phyloP scores from a whole-genome alignment of 306 rosid genomes.

The Boehmeria nivea region DNA sequence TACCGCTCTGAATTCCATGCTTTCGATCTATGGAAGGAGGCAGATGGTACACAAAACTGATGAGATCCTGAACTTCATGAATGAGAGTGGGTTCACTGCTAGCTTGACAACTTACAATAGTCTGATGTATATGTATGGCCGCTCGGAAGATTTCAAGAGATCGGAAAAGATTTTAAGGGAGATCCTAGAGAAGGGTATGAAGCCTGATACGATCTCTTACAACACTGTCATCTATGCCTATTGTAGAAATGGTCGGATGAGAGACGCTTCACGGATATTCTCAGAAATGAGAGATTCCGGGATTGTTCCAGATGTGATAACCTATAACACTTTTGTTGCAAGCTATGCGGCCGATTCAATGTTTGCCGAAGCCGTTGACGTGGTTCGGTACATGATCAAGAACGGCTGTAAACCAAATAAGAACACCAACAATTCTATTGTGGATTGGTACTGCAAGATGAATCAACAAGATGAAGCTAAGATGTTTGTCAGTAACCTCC shows the following conservation, averaged over 20 bases:
- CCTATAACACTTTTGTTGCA: constrained; percentile 75
- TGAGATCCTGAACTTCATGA: constrained; percentile 66
- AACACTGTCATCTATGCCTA: constrained; percentile 76
- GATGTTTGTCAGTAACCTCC: constrained; percentile 52
- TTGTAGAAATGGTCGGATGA: constrained; percentile 75
- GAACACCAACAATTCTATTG: constrained; percentile 68
- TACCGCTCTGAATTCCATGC: constrained; percentile 77
- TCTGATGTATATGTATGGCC: constrained; percentile 83
- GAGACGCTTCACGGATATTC: constrained; percentile 73
- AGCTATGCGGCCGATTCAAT: constrained; percentile 69
- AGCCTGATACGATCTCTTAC: constrained; percentile 72
- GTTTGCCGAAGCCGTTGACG: constrained; percentile 74
- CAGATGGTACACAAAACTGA: constrained; percentile 66
- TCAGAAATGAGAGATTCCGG: constrained; percentile 67
- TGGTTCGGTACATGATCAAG: constrained; percentile 79
- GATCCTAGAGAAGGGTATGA: constrained; percentile 60
- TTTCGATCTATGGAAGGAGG: constrained; percentile 82
- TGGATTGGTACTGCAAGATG: constrained; percentile 76
- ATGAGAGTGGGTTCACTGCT: constrained; percentile 70
- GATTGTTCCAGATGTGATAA: constrained; percentile 70
- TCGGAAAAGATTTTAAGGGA: constrained; percentile 70
- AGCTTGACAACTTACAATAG: constrained; percentile 87
- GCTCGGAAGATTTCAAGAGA: constrained; percentile 61
- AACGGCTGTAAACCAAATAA: constrained; percentile 76
- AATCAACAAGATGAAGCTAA: constrained; percentile 54